Evolutionary conservation across 2,329 filamentous ascomycete species (phyloP).

Genomic region (Epicoccum sorghinum): DNA sequence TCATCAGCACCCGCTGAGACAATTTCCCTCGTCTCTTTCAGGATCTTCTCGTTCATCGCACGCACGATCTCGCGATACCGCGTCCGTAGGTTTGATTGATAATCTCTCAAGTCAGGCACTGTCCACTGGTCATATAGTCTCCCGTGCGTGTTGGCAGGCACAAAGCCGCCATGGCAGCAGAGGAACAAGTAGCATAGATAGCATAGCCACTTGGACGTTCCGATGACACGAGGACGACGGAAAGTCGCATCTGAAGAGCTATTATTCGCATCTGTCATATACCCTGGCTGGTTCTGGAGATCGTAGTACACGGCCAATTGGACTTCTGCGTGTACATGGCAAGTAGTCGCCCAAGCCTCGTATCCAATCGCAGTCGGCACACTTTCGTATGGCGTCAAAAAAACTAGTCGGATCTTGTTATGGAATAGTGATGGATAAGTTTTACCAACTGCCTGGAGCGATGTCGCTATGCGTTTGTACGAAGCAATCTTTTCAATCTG

Average conservation of each 20-base stretch:
- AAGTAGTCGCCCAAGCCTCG: conserved; percentile 12
- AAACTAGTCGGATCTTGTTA: background rate
- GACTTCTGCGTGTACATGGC: conserved; percentile 15
- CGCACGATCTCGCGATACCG: conserved; percentile 5
- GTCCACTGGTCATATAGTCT: conserved; percentile 16
- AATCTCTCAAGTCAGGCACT: conserved; percentile 6
- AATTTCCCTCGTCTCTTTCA: background rate
- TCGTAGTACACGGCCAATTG: conserved; percentile 13
- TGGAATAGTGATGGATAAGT: conserved; percentile 1
- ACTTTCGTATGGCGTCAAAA: conserved; percentile 11
- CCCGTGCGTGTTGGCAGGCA: conserved; percentile 13
- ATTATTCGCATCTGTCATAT: background rate
- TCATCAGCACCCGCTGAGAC: background rate
- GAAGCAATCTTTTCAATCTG: conserved; percentile 15
- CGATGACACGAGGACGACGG: conserved; percentile 8
- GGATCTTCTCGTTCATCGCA: conserved; percentile 1
- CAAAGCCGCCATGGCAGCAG: conserved; percentile 2
- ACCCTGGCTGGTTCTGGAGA: background rate
- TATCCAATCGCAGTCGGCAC: conserved; percentile 11
- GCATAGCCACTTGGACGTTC: conserved; percentile 15
- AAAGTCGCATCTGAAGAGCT: background rate
- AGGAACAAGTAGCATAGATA: conserved; percentile 13
- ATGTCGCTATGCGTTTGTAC: conserved; percentile 5
- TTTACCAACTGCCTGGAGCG: background rate
- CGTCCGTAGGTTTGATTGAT: background rate